A percentile compares a stretch with the other conserved stretches of the same genome.
Evolutionary conservation across 805 yeast genomes (phyloP).

Genomic region (Candida germanica): DNA sequence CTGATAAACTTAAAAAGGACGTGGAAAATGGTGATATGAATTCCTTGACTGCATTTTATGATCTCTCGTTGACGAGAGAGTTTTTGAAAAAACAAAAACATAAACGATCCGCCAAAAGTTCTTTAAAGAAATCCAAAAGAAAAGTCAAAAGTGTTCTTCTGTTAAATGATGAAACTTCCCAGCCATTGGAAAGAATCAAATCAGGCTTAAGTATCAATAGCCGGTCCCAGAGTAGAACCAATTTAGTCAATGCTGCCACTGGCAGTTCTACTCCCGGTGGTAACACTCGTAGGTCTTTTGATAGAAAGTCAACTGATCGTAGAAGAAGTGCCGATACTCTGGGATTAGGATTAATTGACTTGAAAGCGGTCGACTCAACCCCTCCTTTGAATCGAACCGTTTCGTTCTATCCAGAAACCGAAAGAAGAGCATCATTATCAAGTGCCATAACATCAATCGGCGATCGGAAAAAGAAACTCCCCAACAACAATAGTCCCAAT

Average conservation of each 20-base stretch:
- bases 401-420: constrained; percentile 17
- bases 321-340: background rate
- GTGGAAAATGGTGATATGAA: constrained; percentile 63
- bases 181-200: constrained; percentile 38
- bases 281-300: background rate
- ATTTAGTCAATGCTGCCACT: constrained; percentile 1
- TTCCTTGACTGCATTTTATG: constrained; percentile 73
- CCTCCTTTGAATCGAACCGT: constrained; percentile 17
- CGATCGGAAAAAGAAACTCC: background rate
- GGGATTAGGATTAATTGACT: background rate
- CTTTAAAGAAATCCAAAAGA: constrained; percentile 28
- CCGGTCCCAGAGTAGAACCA: constrained; percentile 14
- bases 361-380: background rate
- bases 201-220: constrained; percentile 35
- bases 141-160: constrained; percentile 37
- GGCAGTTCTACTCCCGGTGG: background rate
- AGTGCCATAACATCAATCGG: constrained; percentile 10
- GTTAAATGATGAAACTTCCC: constrained; percentile 27
- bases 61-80: constrained; percentile 57
- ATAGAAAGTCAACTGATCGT: constrained; percentile 3
- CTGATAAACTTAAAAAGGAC: constrained; percentile 54
- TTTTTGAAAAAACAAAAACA: constrained; percentile 31
- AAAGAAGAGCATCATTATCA: constrained; percentile 13
- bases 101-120: constrained; percentile 30
- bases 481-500: background rate